Base-by-base conservation (phyloP, 257 asterid genomes). In the Fraxinus americana region DNA sequence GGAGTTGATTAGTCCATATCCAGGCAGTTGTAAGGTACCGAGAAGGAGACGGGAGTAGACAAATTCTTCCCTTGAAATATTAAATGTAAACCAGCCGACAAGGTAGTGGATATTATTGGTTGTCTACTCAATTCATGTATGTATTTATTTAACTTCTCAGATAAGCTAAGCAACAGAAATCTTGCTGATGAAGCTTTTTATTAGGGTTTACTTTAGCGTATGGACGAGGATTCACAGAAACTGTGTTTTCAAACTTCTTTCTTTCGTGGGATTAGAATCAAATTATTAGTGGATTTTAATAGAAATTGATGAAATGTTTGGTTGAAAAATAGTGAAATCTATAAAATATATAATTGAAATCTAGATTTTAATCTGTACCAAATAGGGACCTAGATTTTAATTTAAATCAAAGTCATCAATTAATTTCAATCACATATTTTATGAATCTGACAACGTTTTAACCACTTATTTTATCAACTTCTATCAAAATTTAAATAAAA, bases 121-220 rank as follows among this genome's bases (percentile, higher is more conserved):
- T 82, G 86, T 85, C 88, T n/a, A 75, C 81, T 89, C 68, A 59
- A 54, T 19, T 80, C 81, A 70, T 69, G 73, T 27, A 29, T 67
- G 75, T 71, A 54, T 4, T 39, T 41, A 75, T 25, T 4, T n/a
- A 79, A 83, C 92, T 86, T 89, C 85, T 70, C 80, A 70, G 27
- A 70, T 81, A 89, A 89, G 96, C 88, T 72, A 88, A 82, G 88
- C 84, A 82, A 86, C 85, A 17, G 11, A 70, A 84, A 82, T 80
- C 94, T 91, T 91, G 48, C 0, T 2, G 41, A 79, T 73, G 81
- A 91, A 88, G 94, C 69, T 82, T 86, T 68, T 21, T 2, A 75
- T 75, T 87, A 83, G 88, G 92, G 78, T 87, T 90, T 82, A 54
- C 89, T 79, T 86, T 80, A 74, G 73, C 90, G 87, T 86, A 75